These are phyloP conservation scores for Neofusicoccum cordaticola DNA, from an alignment of 2,329 filamentous ascomycete species.

Conservation along the genomic window DNA sequence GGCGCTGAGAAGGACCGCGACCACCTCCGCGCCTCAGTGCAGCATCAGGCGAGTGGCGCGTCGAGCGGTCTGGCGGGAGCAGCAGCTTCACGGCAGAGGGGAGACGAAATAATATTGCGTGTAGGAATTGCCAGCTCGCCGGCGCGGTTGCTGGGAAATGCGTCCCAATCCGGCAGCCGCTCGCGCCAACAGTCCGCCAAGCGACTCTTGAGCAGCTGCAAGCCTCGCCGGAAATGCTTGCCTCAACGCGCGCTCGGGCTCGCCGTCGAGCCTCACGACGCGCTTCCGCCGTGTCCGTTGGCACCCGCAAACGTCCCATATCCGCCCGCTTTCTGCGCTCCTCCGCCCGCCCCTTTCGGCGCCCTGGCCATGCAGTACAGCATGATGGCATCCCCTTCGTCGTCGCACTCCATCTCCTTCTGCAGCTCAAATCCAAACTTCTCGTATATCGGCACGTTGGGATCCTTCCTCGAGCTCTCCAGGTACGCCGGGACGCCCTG, in stretches of 20 bases:
- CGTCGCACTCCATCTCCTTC: constrained; percentile 65
- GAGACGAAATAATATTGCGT: neutral
- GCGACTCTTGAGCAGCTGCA: neutral
- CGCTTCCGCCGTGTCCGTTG: neutral
- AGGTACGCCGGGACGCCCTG: constrained; percentile 67
- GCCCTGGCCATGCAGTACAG: constrained; percentile 48
- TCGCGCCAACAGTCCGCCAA: neutral
- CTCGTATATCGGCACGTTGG: constrained; percentile 70
- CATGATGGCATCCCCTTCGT: constrained; percentile 53
- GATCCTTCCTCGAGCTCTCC: constrained; percentile 65
- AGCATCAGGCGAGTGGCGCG: neutral
- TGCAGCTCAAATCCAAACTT: constrained; percentile 65
- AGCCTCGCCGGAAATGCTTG: neutral
- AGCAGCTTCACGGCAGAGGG: neutral
- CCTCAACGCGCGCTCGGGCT: neutral
- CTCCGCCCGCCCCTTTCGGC: constrained; percentile 22
- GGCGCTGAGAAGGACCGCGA: neutral
- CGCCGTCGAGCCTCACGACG: neutral
- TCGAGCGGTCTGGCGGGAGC: neutral
- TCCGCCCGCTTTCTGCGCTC: neutral
- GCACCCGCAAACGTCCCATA: neutral
- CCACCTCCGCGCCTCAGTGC: no score
- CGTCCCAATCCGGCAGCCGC: neutral
- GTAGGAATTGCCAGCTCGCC: neutral
- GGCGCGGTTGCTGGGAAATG: neutral